Evolutionary conservation across 441 rosid genomes (phyloP).

Genomic region (Populus hybrid): DNA sequence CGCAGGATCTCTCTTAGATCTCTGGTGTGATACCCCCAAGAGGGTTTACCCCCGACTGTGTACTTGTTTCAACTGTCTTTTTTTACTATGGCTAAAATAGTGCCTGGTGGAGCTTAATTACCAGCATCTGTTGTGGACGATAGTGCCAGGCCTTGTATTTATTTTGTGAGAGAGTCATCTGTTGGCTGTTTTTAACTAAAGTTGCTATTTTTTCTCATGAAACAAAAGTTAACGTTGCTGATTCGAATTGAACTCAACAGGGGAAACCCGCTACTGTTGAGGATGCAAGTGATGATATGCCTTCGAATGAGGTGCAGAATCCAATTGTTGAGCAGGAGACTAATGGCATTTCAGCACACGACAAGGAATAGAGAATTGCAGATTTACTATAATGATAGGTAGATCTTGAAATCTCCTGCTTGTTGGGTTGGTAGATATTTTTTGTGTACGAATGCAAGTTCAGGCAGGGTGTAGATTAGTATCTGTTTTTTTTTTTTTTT

Average conservation of each 20-base stretch:
- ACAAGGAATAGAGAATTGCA: constrained; percentile 29
- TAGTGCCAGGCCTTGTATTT: not conserved
- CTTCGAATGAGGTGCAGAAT: constrained; percentile 27
- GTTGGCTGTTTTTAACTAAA: not conserved
- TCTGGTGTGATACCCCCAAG: not conserved
- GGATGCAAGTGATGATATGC: constrained; percentile 31
- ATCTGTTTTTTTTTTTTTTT: constrained; percentile 6
- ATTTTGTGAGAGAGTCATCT: not conserved
- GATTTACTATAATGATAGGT: constrained; percentile 1
- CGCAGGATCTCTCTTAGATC: not conserved
- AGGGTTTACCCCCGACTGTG: not conserved
- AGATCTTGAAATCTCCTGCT: constrained; percentile 14
- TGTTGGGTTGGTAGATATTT: constrained; percentile 23
- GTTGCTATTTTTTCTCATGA: not conserved
- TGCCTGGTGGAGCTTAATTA: too few species aligned
- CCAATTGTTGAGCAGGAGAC: constrained; percentile 29
- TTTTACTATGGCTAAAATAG: not conserved
- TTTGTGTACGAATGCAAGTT: constrained; percentile 13
- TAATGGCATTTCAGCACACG: constrained; percentile 30
- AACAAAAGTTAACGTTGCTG: not conserved
- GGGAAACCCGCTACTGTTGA: constrained; percentile 40
- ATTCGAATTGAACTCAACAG: constrained; percentile 24
- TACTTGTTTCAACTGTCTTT: not conserved
- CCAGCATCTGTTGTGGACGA: not conserved
- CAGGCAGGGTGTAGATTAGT: constrained; percentile 14